Evolutionary conservation across 352 stramenopile genomes (phyloP), one percentile per base, ranked within the genome.

Genomic region (Phytopythium helicoides): DNA sequence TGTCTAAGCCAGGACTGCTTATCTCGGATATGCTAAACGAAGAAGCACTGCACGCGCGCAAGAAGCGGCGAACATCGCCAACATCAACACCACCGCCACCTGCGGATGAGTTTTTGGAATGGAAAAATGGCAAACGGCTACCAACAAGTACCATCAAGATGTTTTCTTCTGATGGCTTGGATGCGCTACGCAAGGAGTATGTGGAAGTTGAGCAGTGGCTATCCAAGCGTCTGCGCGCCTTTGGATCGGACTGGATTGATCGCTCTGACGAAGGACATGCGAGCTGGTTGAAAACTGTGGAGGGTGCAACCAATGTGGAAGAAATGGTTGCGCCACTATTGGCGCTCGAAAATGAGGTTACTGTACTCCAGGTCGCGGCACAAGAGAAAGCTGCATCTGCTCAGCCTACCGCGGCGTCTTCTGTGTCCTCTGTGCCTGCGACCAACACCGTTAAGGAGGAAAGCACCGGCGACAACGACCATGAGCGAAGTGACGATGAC

Each of bases 11-110:
- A 7, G 78, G 80, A 0, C 56, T 91, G n/a, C 57, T 91, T 15
- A 83, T 93, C 28, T 85, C 82, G 10, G 81, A 93, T 46, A 33
- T 92, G 8, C 41, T 86, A 10, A 89, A 89, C 37, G 82, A 89
- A 26, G 71, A 83, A 18, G 75, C 46, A 25, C 58, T 62, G 12
- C 51, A 58, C 15, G 41, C 44, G 3, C 47, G 47, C 3, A 78
- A 76, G 54, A 87, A 90, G 47, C 76, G 76, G 6, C 64, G 49
- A 34, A 37, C 54, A 22, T 23, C 54, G 33, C 38, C 37, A 9
- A n/a, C 42, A 2, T 37, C 55, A n/a, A n/a, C n/a, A 33, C 28
- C 28, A 1, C 47, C 12, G 22, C 46, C 53, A 11, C 58, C 51
- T 14, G 47, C 48, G 26, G 60, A 41, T 0, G 68, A 77, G 19